These are phyloP conservation scores for Didymella glomerata DNA, from an alignment of 2,329 filamentous ascomycete genomes.

Conservation along the genomic window DNA sequence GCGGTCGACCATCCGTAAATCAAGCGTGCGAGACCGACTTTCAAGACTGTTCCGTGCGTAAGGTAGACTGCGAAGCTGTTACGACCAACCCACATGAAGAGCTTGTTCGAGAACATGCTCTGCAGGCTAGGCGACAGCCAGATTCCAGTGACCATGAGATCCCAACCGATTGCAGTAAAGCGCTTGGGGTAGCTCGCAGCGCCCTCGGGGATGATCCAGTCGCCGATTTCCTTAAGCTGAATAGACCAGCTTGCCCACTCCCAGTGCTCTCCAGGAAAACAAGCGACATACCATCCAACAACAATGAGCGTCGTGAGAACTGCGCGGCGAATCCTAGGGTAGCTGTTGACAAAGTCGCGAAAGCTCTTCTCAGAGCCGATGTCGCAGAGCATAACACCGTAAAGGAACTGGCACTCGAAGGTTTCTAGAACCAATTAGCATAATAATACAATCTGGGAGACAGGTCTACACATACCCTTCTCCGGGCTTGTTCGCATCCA, in stretches of 20 bases:
- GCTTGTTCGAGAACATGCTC: conserved; percentile 58
- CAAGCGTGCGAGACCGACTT: conserved; percentile 61
- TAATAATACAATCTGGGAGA: neutral
- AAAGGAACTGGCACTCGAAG: conserved; percentile 62
- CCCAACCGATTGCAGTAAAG: conserved; percentile 59
- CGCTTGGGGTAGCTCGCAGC: conserved; percentile 53
- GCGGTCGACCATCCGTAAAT: conserved; percentile 61
- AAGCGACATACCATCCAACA: conserved; percentile 58
- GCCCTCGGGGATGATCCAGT: conserved; percentile 59
- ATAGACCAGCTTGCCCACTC: conserved; percentile 61
- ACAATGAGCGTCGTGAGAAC: conserved; percentile 52
- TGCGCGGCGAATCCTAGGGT: conserved; percentile 51
- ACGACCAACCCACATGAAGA: conserved; percentile 63
- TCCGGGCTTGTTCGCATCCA: conserved; percentile 57
- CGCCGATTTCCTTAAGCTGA: conserved; percentile 52
- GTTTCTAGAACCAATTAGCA: conserved; percentile 55
- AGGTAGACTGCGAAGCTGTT: conserved; percentile 66
- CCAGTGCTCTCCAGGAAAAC: conserved; percentile 61
- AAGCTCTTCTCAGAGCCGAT: conserved; percentile 58
- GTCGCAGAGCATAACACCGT: conserved; percentile 62
- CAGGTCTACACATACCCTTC: conserved; percentile 52
- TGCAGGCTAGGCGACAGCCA: conserved; percentile 61
- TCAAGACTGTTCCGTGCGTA: conserved; percentile 62
- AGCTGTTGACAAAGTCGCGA: conserved; percentile 55
- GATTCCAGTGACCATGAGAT: conserved; percentile 60